Evolutionary conservation across 805 yeast genomes (phyloP).

Genomic region (Candida sphagnicola): DNA sequence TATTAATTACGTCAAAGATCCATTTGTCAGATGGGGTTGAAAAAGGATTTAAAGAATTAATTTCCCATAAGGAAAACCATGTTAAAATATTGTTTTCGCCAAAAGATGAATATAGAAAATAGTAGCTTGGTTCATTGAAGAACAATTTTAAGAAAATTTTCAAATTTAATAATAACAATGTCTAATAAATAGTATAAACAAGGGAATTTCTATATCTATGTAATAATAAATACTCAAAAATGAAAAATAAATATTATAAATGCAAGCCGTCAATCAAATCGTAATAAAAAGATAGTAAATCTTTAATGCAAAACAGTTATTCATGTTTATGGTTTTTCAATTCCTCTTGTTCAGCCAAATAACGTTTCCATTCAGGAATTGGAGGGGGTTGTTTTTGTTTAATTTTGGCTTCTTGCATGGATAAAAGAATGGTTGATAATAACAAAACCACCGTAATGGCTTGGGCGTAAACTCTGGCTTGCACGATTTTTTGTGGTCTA

Average conservation of each 20-base stretch:
- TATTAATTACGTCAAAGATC: constrained; percentile 52
- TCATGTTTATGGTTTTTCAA: not conserved
- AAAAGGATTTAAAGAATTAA: constrained; percentile 50
- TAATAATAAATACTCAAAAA: not conserved
- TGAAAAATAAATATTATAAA: not conserved
- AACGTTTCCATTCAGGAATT: constrained; percentile 30
- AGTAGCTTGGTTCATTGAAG: no score
- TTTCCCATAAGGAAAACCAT: constrained; percentile 50
- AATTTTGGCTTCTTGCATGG: constrained; percentile 57
- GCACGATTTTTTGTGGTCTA: constrained; percentile 71
- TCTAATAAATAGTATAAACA: no score
- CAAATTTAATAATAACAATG: no score
- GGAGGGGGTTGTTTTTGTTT: constrained; percentile 29
- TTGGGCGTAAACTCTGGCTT: constrained; percentile 87
- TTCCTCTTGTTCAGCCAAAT: constrained; percentile 21
- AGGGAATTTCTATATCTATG: no score
- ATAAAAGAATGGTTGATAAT: constrained; percentile 61
- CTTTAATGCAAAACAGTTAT: not conserved
- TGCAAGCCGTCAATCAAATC: not conserved
- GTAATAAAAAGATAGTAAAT: not conserved
- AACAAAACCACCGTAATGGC: constrained; percentile 68
- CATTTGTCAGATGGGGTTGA: constrained; percentile 48
- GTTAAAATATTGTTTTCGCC: constrained; percentile 54
- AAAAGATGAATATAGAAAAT: constrained; percentile 13
- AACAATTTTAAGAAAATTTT: no score